Evolutionary conservation across 2,329 filamentous ascomycete genomes (phyloP), one percentile per base, ranked within the genome.

Genomic region (Nigrospora oryzae): DNA sequence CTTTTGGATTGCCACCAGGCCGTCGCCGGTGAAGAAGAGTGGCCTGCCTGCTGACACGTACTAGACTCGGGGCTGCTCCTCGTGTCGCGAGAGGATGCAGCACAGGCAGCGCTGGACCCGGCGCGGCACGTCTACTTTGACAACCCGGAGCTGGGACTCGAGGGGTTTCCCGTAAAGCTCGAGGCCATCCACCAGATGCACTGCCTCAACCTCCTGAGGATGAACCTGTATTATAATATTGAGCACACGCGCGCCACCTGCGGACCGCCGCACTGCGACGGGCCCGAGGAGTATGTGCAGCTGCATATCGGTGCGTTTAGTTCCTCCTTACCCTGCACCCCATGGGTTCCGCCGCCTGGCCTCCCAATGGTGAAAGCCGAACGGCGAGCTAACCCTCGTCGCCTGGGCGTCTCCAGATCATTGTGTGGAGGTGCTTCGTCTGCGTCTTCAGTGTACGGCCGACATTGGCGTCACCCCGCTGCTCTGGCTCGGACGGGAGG

Each of bases 151-250:
- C 40, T 49, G 12, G 49, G 49, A 38, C 47, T 51, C 13, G 49
- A 49, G 17, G 49, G 49, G 3, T 47, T 49, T n/a, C 45, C 45
- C 8, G 49, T 49, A 15, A n/a, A 49, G 10, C 38, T 46, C 31
- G 49, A 51, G 41, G 49, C 49, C 11, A 51, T 48, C 14, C 49
- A 51, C 37, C 46, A 51, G 37, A 42, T 51, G 19, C 49, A 51
- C 34, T 51, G 49, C 31, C 39, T 51, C 44, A 49, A 51, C 23
- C 32, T 47, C n/a, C 38, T 51, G 2, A 37, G 49, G 15, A 40
- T 43, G 36, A 49, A 51, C 42, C 46, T 46, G n/a, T 46, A 49
- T 17, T 51, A 49, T 32, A 51, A 51, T 40, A 47, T 47, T 37
- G 48, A 51, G 30, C 48, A 51, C 45, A 51, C 49, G 19, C 43